phyloP scores from a whole-genome alignment of 31 red algal species.

The Odonthalia washingtoniensis region DNA sequence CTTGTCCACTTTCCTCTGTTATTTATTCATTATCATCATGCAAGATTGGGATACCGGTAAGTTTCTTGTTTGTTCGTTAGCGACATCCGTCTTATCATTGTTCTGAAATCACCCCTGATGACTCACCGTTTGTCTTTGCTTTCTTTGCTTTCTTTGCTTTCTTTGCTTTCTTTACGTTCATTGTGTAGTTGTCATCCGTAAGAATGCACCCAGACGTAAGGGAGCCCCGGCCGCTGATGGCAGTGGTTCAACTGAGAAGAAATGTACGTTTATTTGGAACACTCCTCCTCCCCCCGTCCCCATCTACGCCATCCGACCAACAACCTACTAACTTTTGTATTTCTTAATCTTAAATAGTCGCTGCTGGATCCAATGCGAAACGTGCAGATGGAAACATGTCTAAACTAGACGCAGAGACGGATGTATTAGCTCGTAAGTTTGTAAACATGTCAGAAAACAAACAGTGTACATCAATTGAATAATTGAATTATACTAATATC shows the following conservation, averaged over 20 bases:
- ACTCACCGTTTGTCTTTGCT: no score
- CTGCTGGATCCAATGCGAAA: slow-evolving; percentile 71
- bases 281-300: neutral
- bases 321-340: neutral
- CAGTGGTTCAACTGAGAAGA: slow-evolving; percentile 30
- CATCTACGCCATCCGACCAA: neutral
- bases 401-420: slow-evolving; percentile 88
- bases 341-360: slow-evolving; percentile 40
- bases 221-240: slow-evolving; percentile 19
- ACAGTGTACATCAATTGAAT: no score
- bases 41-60: slow-evolving; percentile 52
- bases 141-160: no score
- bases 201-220: slow-evolving; percentile 30
- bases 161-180: no score
- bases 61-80: no score
- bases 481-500: neutral
- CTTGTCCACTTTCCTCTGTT: neutral
- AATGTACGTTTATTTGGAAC: slow-evolving; percentile 24
- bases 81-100: no score
- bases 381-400: slow-evolving; percentile 66
- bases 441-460: no score
- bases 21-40: neutral
- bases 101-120: no score
- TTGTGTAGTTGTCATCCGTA: slow-evolving; percentile 49
- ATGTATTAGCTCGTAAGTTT: slow-evolving; percentile 75